Percentiles rank a stretch among this genome's conserved stretches.
Conservation (phyloP, 768 basidiomycete genomes). For the Pisolithus albus region DNA sequence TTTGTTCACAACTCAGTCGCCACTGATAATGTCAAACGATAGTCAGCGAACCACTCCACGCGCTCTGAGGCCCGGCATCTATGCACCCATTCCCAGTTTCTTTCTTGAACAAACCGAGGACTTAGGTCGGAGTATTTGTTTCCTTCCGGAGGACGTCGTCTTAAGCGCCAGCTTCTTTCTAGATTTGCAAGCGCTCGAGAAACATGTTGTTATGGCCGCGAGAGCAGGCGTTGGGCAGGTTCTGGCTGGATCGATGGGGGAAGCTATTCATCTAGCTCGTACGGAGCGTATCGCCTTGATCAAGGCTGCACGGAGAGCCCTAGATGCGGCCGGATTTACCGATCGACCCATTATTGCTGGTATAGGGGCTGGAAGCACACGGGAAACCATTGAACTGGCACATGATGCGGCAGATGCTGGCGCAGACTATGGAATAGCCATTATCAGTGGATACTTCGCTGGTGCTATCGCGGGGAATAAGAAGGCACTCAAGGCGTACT, state of each 20-base stretch:
- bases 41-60: conserved; percentile 33
- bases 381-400: conserved; percentile 71
- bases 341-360: conserved; percentile 71
- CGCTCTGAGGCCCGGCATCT: conserved; percentile 68
- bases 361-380: conserved; percentile 76
- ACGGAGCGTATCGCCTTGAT: conserved; percentile 62
- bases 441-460: conserved; percentile 82
- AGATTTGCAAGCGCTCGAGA: conserved; percentile 63
- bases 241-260: conserved; percentile 79
- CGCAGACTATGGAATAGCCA: conserved; percentile 82
- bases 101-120: conserved; percentile 72
- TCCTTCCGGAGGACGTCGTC: conserved; percentile 11
- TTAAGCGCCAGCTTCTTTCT: conserved; percentile 3
- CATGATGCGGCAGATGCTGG: conserved; percentile 77
- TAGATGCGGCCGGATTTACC: conserved; percentile 58
- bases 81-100: conserved; percentile 83
- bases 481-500: conserved; percentile 73
- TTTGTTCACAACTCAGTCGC: conserved; percentile 28
- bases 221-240: conserved; percentile 64
- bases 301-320: conserved; percentile 56
- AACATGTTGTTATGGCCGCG: conserved; percentile 60
- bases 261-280: conserved; percentile 69
- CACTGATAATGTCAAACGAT: conserved; percentile 22
- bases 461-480: conserved; percentile 57
- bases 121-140: conserved; percentile 50